A percentile compares a stretch with the other conserved stretches of the same genome.
phyloP scores from a whole-genome alignment of 352 stramenopile genomes.

The Phytopythium oedochilum region DNA sequence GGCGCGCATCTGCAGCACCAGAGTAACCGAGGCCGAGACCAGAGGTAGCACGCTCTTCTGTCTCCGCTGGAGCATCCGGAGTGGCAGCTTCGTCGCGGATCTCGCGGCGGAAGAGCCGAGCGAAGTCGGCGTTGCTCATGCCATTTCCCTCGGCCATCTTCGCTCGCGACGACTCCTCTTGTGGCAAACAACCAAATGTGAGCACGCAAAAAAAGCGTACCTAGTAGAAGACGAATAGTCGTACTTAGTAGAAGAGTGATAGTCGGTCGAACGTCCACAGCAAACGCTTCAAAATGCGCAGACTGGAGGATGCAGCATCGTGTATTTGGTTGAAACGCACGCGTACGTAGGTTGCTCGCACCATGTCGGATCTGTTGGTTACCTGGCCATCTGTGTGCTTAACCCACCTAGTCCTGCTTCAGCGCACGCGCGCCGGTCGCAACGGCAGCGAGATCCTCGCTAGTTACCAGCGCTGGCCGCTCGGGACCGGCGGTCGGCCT shows the following conservation, averaged over 20 bases:
- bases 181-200: no score
- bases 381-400: no score
- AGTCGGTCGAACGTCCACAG: no score
- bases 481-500: background rate
- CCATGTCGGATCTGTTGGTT: no score
- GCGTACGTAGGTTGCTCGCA: no score
- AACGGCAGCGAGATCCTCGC: no score
- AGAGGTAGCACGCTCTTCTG: background rate
- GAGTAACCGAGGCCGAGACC: background rate
- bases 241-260: background rate
- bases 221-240: background rate
- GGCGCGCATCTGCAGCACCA: no score
- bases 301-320: background rate
- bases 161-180: conserved; percentile 9
- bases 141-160: conserved; percentile 4
- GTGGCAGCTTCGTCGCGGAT: conserved; percentile 10
- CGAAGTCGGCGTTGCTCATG: conserved; percentile 77
- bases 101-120: conserved; percentile 61
- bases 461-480: conserved; percentile 2
- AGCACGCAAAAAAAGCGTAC: no score
- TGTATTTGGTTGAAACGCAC: background rate
- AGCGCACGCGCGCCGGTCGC: no score
- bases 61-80: background rate
- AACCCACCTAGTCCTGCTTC: no score
- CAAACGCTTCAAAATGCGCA: background rate